Percentiles rank a stretch among this genome's conserved stretches.
These are phyloP conservation scores for Fagopyrum homotropicum DNA, from an alignment of 148 eudicot species.

Conservation along the genomic window DNA sequence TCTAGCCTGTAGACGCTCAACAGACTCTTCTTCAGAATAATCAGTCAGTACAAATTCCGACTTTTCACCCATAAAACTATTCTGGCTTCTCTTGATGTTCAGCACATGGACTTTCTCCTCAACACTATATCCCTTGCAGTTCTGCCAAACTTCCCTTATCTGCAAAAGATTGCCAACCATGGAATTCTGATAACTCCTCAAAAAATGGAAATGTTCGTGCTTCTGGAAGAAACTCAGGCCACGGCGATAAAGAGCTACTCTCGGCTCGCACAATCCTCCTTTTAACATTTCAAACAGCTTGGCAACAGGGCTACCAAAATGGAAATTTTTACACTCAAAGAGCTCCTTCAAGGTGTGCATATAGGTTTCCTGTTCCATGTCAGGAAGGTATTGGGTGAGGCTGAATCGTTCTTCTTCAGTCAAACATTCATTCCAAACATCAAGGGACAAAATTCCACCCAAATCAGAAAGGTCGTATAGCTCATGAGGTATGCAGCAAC, in stretches of 20 bases:
- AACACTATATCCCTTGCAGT: conserved; percentile 75
- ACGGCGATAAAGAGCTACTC: conserved; percentile 83
- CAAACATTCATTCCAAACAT: conserved; percentile 88
- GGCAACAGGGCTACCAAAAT: conserved; percentile 73
- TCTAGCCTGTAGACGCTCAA: conserved; percentile 45
- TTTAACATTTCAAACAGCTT: conserved; percentile 73
- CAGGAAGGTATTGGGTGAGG: conserved; percentile 78
- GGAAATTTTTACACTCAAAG: conserved; percentile 64
- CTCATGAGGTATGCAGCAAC: conserved; percentile 79
- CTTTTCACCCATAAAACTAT: conserved; percentile 67
- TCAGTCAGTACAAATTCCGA: conserved; percentile 56
- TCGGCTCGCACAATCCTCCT: conserved; percentile 90
- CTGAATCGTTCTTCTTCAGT: conserved; percentile 76
- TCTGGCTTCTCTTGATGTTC: conserved; percentile 68
- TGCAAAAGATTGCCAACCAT: conserved; percentile 62
- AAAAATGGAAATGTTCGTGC: conserved; percentile 63
- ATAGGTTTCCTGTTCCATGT: conserved; percentile 82
- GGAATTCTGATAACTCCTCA: conserved; percentile 68
- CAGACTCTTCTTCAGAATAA: conserved; percentile 58
- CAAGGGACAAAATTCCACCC: conserved; percentile 63
- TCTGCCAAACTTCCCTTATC: conserved; percentile 77
- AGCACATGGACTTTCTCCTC: conserved; percentile 87
- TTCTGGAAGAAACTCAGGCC: conserved; percentile 71
- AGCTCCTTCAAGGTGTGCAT: conserved; percentile 82
- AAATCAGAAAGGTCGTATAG: conserved; percentile 75